Conservation (phyloP, 139 green algal species). For the Diplosphaera chodatii region DNA sequence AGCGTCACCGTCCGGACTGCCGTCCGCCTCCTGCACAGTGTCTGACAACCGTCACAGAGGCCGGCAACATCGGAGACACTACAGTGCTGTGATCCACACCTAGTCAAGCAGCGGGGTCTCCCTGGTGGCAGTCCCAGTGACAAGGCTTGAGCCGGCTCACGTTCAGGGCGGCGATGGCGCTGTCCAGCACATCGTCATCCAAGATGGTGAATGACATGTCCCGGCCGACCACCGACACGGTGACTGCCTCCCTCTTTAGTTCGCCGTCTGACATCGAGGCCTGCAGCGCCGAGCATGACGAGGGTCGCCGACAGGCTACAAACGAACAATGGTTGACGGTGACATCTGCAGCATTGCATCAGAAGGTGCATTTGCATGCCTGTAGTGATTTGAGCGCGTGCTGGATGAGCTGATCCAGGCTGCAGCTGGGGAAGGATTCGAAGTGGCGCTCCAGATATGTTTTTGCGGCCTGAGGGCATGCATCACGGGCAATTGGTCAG, state of each 20-base stretch:
- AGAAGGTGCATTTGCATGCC: too few species aligned
- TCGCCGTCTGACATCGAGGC: constrained; percentile 52
- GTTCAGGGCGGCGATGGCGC: constrained; percentile 46
- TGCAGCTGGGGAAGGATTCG: constrained; percentile 62
- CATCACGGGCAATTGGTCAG: too few species aligned
- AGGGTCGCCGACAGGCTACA: not conserved
- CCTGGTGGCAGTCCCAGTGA: too few species aligned
- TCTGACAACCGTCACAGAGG: too few species aligned
- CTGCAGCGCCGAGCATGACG: not conserved
- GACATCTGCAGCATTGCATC: too few species aligned
- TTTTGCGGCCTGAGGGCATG: constrained; percentile 71
- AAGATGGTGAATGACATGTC: constrained; percentile 74
- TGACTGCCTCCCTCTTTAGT: constrained; percentile 76
- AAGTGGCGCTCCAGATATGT: constrained; percentile 96
- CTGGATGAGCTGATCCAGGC: constrained; percentile 78
- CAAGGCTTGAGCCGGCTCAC: not conserved
- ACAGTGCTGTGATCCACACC: too few species aligned
- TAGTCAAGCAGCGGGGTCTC: too few species aligned
- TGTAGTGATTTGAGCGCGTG: constrained; percentile 68
- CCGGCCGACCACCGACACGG: constrained; percentile 74
- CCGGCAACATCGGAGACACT: too few species aligned
- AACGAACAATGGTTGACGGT: too few species aligned
- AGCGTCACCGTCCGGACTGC: too few species aligned
- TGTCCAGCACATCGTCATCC: constrained; percentile 61
- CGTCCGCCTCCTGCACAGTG: not conserved